Base-by-base conservation (phyloP, 208 protist genomes). In the Crithidia expoeki region DNA sequence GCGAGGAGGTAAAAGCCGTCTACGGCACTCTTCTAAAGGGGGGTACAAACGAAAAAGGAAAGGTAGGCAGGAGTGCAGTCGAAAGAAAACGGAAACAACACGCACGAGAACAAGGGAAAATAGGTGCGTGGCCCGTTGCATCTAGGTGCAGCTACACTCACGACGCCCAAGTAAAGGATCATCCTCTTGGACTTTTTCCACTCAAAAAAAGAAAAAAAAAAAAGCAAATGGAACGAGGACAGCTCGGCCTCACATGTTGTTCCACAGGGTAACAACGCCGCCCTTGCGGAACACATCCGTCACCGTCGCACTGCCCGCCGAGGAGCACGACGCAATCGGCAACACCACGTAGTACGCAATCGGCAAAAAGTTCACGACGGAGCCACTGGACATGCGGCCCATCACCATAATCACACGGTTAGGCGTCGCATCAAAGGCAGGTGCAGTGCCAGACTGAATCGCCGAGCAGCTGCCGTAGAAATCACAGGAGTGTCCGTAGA, bases 311-410 rank as follows among this genome's bases (percentile, higher is more conserved):
- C 23, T 50, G 21, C 53, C 28, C 1, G 36, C 16, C 11, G 30
- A 42, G 25, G 61, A 68, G 53, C 70, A 75, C 10, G 40, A 9
- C 10, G 23, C 40, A 12, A 58, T 49, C 12, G 44, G 36, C 60
- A 65, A 50, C 11, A 75, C 32, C 6, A 63, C 44, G 59, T 75
- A 75, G 36, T 69, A 75, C 28, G 70, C 58, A 16, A 65, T 30
- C 0, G 61, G 70, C 44, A 75, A 27, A 40, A 69, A 75, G 52
- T 75, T 75, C n/a, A 27, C n/a, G 16, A 75, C 49, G 27, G 47
- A 17, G 28, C 59, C 51, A 46, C 61, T 69, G 3, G 21, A 49
- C 40, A 75, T 62, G 3, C 12, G 17, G 27, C 70, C 70, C 25
- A 50, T 40, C 38, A 75, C 70, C 30, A 75, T 69, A 4, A 75